Conservation (phyloP, 441 rosid species). For the Mallotus repandus region DNA sequence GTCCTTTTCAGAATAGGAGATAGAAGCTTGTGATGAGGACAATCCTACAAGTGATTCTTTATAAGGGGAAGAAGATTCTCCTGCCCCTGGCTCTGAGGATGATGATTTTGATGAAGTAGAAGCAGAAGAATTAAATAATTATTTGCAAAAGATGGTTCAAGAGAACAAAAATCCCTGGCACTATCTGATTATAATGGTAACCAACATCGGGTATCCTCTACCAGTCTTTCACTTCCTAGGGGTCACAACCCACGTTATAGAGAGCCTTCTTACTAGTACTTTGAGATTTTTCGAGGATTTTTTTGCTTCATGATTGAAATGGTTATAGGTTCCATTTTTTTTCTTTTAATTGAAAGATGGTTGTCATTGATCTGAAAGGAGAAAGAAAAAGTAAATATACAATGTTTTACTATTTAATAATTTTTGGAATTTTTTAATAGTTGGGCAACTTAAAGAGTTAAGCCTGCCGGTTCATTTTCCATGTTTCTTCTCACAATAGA, state of each 20-base stretch:
- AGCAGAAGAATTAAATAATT: conserved; percentile 52
- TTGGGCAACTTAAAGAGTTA: neutral
- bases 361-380: neutral
- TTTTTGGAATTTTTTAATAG: neutral
- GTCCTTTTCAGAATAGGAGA: too few relatives aligned
- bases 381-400: neutral
- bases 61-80: conserved; percentile 49
- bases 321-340: neutral
- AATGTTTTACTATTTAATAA: neutral
- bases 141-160: conserved; percentile 37
- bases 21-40: conserved; percentile 32
- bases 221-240: conserved; percentile 55
- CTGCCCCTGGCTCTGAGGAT: conserved; percentile 51
- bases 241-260: conserved; percentile 90
- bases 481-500: neutral
- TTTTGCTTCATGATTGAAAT: neutral
- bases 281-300: neutral
- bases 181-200: conserved; percentile 28
- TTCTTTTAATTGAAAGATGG: neutral
- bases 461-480: neutral
- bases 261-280: conserved; percentile 89
- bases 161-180: conserved; percentile 33
- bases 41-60: conserved; percentile 48
- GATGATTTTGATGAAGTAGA: conserved; percentile 57
- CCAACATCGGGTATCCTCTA: conserved; percentile 33